Conservation (phyloP, 1,139 yeast genomes). For the Komagataea norvegica region DNA sequence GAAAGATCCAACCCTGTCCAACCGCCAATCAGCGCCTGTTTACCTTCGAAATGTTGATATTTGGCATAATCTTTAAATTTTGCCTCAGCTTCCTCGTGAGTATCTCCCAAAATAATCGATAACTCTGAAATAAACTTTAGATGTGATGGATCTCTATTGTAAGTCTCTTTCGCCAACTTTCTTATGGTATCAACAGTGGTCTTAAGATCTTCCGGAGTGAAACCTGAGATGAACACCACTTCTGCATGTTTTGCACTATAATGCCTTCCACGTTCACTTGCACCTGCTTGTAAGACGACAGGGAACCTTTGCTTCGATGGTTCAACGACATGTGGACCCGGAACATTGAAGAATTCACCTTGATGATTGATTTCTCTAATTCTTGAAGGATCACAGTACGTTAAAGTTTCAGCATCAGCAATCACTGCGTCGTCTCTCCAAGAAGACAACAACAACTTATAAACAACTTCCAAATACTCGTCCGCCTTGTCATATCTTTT, state of each 20-base stretch:
- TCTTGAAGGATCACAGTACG: conserved; percentile 36
- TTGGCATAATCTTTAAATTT: conserved; percentile 30
- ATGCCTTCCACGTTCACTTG: conserved; percentile 39
- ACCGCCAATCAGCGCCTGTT: conserved; percentile 37
- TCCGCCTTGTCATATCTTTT: conserved; percentile 38
- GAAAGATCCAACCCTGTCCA: conserved; percentile 31
- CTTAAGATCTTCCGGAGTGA: conserved; percentile 30
- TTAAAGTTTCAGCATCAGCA: conserved; percentile 29
- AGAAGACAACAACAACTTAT: conserved; percentile 36
- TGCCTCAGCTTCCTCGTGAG: conserved; percentile 32
- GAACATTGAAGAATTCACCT: conserved; percentile 37
- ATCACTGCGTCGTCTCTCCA: conserved; percentile 44
- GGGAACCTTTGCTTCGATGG: conserved; percentile 42
- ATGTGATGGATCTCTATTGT: conserved; percentile 32
- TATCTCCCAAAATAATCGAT: conserved; percentile 33
- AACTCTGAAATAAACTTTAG: conserved; percentile 32
- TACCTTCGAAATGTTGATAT: conserved; percentile 36
- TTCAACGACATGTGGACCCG: conserved; percentile 36
- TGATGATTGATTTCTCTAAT: conserved; percentile 36
- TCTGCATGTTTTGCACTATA: conserved; percentile 45
- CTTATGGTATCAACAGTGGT: conserved; percentile 28
- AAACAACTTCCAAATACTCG: conserved; percentile 37
- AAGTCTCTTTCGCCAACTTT: conserved; percentile 30
- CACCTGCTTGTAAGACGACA: conserved; percentile 44
- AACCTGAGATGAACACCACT: conserved; percentile 32